Conservation (phyloP, 306 rosid genomes). For the Datisca glomerata region DNA sequence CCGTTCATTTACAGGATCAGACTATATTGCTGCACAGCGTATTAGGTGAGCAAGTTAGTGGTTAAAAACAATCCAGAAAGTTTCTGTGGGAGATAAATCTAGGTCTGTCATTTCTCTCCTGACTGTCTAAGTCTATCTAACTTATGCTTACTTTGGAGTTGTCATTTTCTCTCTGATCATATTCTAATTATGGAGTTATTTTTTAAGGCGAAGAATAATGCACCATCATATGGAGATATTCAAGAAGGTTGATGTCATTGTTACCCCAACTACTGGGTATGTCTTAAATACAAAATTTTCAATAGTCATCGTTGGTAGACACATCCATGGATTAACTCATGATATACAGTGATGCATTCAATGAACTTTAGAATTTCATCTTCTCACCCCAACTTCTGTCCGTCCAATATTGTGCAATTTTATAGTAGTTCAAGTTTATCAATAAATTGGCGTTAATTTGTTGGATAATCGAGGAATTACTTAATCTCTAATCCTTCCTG, state of each 20-base stretch:
- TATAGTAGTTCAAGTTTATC: no score
- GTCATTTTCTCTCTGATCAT: no score
- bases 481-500: no score
- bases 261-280: conserved; percentile 98
- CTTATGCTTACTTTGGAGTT: neutral
- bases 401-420: no score
- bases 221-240: conserved; percentile 80
- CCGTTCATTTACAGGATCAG: conserved; percentile 68
- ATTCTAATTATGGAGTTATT: neutral
- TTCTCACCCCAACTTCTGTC: no score
- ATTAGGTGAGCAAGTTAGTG: conserved; percentile 42
- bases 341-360: neutral
- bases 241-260: conserved; percentile 82
- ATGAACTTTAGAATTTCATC: no score
- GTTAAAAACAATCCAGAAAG: neutral
- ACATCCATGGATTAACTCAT: neutral
- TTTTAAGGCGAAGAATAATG: conserved; percentile 83
- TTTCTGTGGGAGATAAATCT: neutral
- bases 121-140: no score
- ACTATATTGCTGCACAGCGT: conserved; percentile 79
- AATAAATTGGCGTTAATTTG: no score
- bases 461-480: no score
- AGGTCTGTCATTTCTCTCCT: neutral
- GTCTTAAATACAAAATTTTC: conserved; percentile 8
- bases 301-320: no score